These are phyloP conservation scores for Podospora fimiseda DNA, from an alignment of 495 filamentous ascomycete genomes.

Conservation along the genomic window DNA sequence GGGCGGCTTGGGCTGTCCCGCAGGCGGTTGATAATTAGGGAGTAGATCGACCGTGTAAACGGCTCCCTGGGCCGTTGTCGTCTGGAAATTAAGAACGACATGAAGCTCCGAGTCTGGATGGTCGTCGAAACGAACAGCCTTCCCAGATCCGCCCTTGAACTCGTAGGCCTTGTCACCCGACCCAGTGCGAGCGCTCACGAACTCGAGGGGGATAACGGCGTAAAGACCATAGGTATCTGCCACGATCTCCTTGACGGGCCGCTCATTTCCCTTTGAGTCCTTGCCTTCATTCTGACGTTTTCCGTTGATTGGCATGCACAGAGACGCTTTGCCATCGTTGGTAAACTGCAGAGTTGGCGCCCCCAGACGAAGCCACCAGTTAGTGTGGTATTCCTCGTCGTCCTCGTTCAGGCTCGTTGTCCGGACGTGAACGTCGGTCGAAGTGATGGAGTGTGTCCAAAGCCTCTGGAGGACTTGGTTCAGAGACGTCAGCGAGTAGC, in stretches of 20 bases:
- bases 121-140: not conserved
- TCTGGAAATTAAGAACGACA: not conserved
- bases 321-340: not conserved
- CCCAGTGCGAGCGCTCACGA: not conserved
- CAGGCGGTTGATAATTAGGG: not conserved
- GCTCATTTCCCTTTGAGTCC: not conserved
- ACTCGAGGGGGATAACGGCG: not conserved
- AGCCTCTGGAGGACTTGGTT: not conserved
- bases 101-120: not conserved
- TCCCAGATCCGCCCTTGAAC: not conserved
- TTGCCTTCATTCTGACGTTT: not conserved
- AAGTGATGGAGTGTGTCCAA: not conserved
- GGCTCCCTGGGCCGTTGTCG: not conserved
- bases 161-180: not conserved
- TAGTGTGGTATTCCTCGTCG: not conserved
- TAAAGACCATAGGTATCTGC: not conserved
- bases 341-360: not conserved
- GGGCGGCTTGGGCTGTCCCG: not conserved
- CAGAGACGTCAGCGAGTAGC: not conserved
- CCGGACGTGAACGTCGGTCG: not conserved
- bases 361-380: not conserved
- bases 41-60: not conserved
- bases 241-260: not conserved
- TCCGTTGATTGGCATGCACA: not conserved
- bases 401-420: not conserved